phyloP scores from a whole-genome alignment of 1,284 basidiomycete species.

The Tylopilus orsonianus region DNA sequence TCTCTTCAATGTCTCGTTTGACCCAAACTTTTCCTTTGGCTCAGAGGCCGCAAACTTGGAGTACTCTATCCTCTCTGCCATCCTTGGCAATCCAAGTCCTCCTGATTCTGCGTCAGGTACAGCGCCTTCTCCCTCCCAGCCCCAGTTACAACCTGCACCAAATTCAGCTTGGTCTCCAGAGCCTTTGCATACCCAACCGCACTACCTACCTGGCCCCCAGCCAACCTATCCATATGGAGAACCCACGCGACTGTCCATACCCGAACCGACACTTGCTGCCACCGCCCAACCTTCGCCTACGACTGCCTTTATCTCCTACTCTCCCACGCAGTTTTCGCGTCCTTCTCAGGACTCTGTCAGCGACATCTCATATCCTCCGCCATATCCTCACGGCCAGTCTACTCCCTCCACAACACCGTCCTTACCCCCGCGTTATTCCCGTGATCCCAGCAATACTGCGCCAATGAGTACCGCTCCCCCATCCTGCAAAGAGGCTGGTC shows the following conservation, averaged over 20 bases:
- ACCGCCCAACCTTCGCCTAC: constrained; percentile 37
- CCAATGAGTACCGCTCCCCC: constrained; percentile 15
- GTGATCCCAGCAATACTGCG: constrained; percentile 41
- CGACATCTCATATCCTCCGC: constrained; percentile 33
- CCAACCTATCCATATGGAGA: constrained; percentile 31
- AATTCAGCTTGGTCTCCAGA: constrained; percentile 49
- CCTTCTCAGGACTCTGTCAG: constrained; percentile 42
- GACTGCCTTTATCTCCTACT: constrained; percentile 32
- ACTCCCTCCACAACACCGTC: constrained; percentile 36
- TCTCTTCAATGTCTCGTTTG: constrained; percentile 61
- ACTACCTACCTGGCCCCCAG: constrained; percentile 22
- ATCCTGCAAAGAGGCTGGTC: constrained; percentile 29
- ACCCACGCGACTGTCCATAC: constrained; percentile 39
- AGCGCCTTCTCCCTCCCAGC: constrained; percentile 43
- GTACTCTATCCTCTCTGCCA: constrained; percentile 89
- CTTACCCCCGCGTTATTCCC: constrained; percentile 49
- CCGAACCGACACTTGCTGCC: constrained; percentile 38
- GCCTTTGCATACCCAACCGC: constrained; percentile 33
- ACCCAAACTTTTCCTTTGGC: constrained; percentile 69
- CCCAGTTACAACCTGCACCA: constrained; percentile 37
- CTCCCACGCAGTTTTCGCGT: constrained; percentile 44
- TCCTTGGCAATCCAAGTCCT: constrained; percentile 76
- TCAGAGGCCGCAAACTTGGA: constrained; percentile 89
- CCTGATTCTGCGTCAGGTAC: constrained; percentile 50
- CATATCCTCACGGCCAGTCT: constrained; percentile 32